Evolutionary conservation across 345 rosid genomes (phyloP).

Genomic region (Eucalyptus tenuipes): DNA sequence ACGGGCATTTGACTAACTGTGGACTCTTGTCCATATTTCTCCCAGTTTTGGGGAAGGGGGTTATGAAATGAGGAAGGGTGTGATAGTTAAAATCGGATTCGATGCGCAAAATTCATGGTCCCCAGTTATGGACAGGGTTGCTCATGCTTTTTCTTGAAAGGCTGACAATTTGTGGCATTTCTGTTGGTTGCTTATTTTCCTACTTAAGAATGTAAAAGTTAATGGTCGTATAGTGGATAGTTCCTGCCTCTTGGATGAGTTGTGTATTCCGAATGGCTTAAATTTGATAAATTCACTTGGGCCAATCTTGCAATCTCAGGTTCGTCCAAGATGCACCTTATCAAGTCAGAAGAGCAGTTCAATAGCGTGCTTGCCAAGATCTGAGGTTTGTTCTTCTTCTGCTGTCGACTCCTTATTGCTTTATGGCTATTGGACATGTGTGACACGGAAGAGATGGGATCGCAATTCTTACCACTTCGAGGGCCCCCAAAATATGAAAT

Average conservation of each 20-base stretch:
- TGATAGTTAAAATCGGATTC: background rate
- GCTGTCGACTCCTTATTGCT: no score
- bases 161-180: background rate
- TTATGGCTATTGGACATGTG: no score
- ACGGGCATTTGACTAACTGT: background rate
- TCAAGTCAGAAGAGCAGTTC: slow-evolving; percentile 51
- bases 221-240: background rate
- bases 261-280: background rate
- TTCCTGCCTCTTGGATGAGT: background rate
- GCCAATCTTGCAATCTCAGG: slow-evolving; percentile 2
- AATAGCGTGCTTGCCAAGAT: slow-evolving; percentile 24
- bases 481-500: background rate
- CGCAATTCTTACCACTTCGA: background rate
- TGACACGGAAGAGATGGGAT: no score
- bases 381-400: slow-evolving; percentile 18
- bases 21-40: background rate
- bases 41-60: background rate
- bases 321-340: slow-evolving; percentile 16
- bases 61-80: background rate
- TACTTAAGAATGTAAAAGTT: background rate
- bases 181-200: background rate
- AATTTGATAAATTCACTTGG: background rate
- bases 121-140: background rate
- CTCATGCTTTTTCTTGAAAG: background rate
- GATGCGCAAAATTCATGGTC: background rate